These are phyloP conservation scores for Didymella lethalis DNA, from an alignment of 2,329 filamentous ascomycete genomes.

Conservation along the genomic window DNA sequence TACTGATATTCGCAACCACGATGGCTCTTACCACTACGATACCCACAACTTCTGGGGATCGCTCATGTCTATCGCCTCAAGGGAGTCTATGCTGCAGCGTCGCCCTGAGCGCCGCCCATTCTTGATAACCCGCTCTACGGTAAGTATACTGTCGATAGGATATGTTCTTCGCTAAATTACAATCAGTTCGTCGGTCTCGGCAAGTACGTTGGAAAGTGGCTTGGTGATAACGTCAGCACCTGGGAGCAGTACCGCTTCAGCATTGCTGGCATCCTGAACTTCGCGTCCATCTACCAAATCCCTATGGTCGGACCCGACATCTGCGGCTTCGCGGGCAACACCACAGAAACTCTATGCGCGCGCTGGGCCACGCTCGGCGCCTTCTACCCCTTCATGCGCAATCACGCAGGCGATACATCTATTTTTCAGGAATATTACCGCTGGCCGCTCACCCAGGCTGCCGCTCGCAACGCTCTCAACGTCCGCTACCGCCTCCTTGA, in stretches of 20 bases:
- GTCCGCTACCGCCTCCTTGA: conserved; percentile 77
- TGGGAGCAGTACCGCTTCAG: conserved; percentile 56
- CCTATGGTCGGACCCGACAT: conserved; percentile 66
- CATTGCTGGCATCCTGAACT: conserved; percentile 54
- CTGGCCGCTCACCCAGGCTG: conserved; percentile 62
- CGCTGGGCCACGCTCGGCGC: conserved; percentile 78
- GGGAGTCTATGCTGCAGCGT: conserved; percentile 70
- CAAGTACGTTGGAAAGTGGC: conserved; percentile 64
- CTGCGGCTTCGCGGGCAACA: conserved; percentile 75
- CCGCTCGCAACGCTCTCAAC: conserved; percentile 71
- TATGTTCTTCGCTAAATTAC: conserved; percentile 6
- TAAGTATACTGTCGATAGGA: conserved; percentile 14
- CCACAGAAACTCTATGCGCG: conserved; percentile 73
- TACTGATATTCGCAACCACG: conserved; percentile 72
- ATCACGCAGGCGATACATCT: conserved; percentile 67
- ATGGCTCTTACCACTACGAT: conserved; percentile 74
- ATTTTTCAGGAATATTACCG: conserved; percentile 69
- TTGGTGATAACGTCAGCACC: conserved; percentile 60
- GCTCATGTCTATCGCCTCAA: conserved; percentile 74
- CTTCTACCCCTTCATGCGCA: conserved; percentile 77
- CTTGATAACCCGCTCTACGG: conserved; percentile 75
- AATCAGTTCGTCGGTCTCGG: conserved; percentile 72
- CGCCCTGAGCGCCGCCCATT: conserved; percentile 70
- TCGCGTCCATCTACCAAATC: conserved; percentile 56
- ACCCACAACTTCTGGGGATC: conserved; percentile 79